Evolutionary conservation across 331 rosid genomes (phyloP).

Genomic region (Phaseolus coccineus): DNA sequence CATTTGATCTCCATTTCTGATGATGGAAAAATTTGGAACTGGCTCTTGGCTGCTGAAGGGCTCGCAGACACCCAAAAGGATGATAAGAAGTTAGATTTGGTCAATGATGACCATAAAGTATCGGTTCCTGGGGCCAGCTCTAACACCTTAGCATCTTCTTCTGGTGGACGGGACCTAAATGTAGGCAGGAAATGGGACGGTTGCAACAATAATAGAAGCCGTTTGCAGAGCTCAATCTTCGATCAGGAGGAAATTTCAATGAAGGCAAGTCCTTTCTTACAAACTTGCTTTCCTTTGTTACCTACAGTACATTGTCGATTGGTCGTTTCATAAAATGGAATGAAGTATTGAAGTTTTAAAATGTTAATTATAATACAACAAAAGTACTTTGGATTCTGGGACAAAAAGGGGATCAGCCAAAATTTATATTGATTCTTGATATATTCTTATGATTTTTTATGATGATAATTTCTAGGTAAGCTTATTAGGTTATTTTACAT

Average conservation of each 20-base stretch:
- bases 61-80: constrained; percentile 58
- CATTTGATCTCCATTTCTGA: constrained; percentile 89
- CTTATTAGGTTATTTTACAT: too few species aligned
- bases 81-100: constrained; percentile 53
- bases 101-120: constrained; percentile 48
- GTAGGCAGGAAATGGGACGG: constrained; percentile 52
- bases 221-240: constrained; percentile 48
- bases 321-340: not conserved
- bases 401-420: not conserved
- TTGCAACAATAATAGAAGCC: constrained; percentile 49
- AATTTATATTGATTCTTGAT: too few species aligned
- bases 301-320: constrained; percentile 1
- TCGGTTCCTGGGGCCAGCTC: constrained; percentile 51
- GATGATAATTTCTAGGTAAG: too few species aligned
- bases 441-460: too few species aligned
- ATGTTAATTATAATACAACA: too few species aligned
- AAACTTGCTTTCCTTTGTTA: constrained; percentile 35
- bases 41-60: constrained; percentile 89
- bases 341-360: not conserved
- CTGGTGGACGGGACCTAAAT: constrained; percentile 53
- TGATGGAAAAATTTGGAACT: constrained; percentile 96
- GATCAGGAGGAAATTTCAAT: constrained; percentile 61
- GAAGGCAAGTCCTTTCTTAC: constrained; percentile 58
- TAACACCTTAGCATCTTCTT: constrained; percentile 49
- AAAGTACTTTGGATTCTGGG: not conserved